phyloP scores from a whole-genome alignment of 805 yeast species.

The Sungouiella blattae region DNA sequence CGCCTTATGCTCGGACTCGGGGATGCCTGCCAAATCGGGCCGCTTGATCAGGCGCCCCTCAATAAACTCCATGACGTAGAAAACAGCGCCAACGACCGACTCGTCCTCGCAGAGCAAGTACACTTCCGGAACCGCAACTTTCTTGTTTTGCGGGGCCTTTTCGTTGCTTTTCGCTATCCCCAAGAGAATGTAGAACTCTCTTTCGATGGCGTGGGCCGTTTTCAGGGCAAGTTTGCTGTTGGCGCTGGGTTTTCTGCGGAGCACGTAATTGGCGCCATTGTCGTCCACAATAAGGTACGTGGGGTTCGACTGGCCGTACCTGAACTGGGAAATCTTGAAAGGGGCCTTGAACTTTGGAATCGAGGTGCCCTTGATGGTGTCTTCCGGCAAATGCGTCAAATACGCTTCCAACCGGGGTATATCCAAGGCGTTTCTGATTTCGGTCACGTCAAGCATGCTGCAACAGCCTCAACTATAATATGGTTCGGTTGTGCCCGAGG shows the following conservation, averaged over 20 bases:
- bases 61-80: constrained; percentile 59
- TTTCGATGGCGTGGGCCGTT: constrained; percentile 60
- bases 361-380: constrained; percentile 22
- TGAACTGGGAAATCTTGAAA: constrained; percentile 46
- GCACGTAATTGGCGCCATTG: constrained; percentile 39
- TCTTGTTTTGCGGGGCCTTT: constrained; percentile 7
- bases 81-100: constrained; percentile 49
- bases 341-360: constrained; percentile 14
- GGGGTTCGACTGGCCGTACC: constrained; percentile 64
- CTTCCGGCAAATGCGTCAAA: constrained; percentile 14
- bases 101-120: constrained; percentile 55
- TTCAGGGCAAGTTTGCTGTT: constrained; percentile 47
- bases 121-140: constrained; percentile 55
- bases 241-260: constrained; percentile 55
- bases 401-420: constrained; percentile 20
- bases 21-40: constrained; percentile 43
- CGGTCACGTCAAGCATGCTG: constrained; percentile 24
- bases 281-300: constrained; percentile 49
- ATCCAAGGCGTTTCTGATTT: constrained; percentile 34
- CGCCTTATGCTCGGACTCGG: constrained; percentile 18
- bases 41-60: constrained; percentile 55
- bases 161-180: constrained; percentile 31
- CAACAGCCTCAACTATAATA: too few relatives aligned
- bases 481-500: too few relatives aligned
- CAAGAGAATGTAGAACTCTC: constrained; percentile 53